Base-by-base conservation (phyloP, 2,329 filamentous ascomycete genomes). In the Penicillium rolfsii region DNA sequence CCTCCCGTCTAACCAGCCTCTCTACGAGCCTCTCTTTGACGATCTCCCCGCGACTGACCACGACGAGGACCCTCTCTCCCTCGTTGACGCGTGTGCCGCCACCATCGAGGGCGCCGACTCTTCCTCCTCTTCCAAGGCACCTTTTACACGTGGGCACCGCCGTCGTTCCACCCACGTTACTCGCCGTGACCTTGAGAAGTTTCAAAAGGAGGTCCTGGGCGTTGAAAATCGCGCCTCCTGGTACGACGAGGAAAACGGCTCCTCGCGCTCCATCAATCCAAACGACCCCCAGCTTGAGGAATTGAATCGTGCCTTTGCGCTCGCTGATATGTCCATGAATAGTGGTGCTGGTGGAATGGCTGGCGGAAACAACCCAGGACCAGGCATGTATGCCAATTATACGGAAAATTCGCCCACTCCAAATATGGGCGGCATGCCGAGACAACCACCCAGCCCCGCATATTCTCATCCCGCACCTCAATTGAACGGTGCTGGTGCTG, bases 91-190 rank as follows among this genome's bases (percentile, higher is more conserved):
- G 48, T 55, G 60, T 48, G 63, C 71, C 70, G 70, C 67, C 71
- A 74, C 62, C 63, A 74, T 74, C 69, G 72, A 71, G 69, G 68
- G 64, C 62, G 66, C 65, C 58, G 67, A 64, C 60, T 54, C 68
- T 56, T 57, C 73, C 63, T 68, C 70, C 65, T 54, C 66, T 71
- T 70, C 73, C 69, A 72, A 73, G 70, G 69, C 72, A 71, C 66
- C 69, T 58, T 74, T 70, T 64, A 69, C 74, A 58, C 74, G 73
- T 74, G 74, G 74, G 67, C 74, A 76, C 62, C 76, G 76, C 63
- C 76, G 76, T 67, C 76, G 76, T 62, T 77, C 76, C 63, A 77
- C 76, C 64, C 76, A 75, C 69, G 76, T 77, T 55, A 76, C 72
- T 67, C 72, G 67, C 62, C 69, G 70, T 65, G 74, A 76, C 70